These are phyloP conservation scores for Candida gigantensis DNA, from an alignment of 1,139 yeast species.

Conservation along the genomic window DNA sequence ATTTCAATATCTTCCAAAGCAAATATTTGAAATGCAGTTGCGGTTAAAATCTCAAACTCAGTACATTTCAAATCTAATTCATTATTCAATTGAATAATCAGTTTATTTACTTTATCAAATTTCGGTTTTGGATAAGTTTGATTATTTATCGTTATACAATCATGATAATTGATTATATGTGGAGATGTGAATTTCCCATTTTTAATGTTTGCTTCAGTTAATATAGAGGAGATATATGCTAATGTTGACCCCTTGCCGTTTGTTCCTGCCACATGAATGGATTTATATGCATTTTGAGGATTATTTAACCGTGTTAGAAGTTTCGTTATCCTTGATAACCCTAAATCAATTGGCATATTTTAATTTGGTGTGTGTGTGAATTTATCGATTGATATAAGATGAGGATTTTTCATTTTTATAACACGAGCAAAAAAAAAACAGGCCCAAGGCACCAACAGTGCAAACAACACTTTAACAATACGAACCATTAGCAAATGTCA, in stretches of 20 bases:
- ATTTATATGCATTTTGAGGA: slow-evolving; percentile 64
- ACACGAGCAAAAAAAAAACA: too few species aligned
- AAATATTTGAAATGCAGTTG: slow-evolving; percentile 79
- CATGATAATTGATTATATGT: slow-evolving; percentile 71
- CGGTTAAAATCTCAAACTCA: slow-evolving; percentile 83
- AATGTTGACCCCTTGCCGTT: slow-evolving; percentile 94
- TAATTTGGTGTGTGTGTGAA: not conserved
- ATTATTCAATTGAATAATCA: slow-evolving; percentile 38
- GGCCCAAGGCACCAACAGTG: too few species aligned
- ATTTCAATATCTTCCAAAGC: slow-evolving; percentile 57
- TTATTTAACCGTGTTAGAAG: slow-evolving; percentile 64
- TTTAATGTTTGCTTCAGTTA: slow-evolving; percentile 47
- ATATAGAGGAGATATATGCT: slow-evolving; percentile 68
- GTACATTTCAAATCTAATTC: slow-evolving; percentile 61
- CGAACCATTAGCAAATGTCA: slow-evolving; percentile 10
- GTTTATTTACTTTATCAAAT: slow-evolving; percentile 47
- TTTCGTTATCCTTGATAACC: slow-evolving; percentile 58
- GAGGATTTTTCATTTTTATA: too few species aligned
- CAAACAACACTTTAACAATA: not conserved
- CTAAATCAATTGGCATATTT: slow-evolving; percentile 52
- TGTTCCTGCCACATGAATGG: slow-evolving; percentile 89
- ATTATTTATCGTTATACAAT: slow-evolving; percentile 70
- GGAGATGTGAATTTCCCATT: slow-evolving; percentile 90
- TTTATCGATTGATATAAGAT: too few species aligned
- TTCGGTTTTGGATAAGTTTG: slow-evolving; percentile 48